Evolutionary conservation across 1,284 basidiomycete genomes (phyloP), one percentile per base, ranked within the genome.

Genomic region (Thecaphora thlaspeos): DNA sequence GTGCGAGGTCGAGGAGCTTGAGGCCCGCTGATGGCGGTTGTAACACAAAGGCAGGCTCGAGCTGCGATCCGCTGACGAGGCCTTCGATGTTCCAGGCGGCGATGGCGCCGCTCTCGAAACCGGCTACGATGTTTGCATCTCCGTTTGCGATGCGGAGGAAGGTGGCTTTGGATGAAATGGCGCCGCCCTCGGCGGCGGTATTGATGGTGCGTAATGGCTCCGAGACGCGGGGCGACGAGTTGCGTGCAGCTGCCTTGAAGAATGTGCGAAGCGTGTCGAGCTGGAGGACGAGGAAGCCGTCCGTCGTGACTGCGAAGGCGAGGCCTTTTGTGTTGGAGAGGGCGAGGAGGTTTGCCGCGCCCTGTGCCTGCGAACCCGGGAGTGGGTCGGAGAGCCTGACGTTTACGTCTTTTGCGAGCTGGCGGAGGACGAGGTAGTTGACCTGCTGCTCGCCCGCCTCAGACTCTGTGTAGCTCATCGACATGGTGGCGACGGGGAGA

Each of bases 401-500:
- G 22, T 49, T 68, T 40, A 73, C 73, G 54, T 71, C 70, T 34
- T 68, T 61, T n/a, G 63, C 59, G 18, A 75, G 41, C 50, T 75
- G 73, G 32, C 70, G 61, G 11, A 75, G 53, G 38, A 61, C 38
- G 21, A 71, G 55, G 36, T 61, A 57, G 63, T 71, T 30, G 83
- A 83, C 61, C 86, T 89, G 61, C 32, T 42, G 47, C 51, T 51
- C 58, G 34, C 56, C 45, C 41, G 46, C 21, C 55, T 47, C 17
- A 50, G 24, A 30, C 61, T 55, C 54, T 28, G 39, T 57, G 11
- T 60, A 46, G 15, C 43, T 32, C 22, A 59, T 32, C n/a, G 15
- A 41, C 23, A 28, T 34, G 26, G 48, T 55, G 45, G 15, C n/a
- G 22, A 19, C 11, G 32, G 21, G 66, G 48, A 5, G 26, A 28